Base-by-base conservation (phyloP, 1,284 basidiomycete species). In the Neotropicomus parvogracilis region DNA sequence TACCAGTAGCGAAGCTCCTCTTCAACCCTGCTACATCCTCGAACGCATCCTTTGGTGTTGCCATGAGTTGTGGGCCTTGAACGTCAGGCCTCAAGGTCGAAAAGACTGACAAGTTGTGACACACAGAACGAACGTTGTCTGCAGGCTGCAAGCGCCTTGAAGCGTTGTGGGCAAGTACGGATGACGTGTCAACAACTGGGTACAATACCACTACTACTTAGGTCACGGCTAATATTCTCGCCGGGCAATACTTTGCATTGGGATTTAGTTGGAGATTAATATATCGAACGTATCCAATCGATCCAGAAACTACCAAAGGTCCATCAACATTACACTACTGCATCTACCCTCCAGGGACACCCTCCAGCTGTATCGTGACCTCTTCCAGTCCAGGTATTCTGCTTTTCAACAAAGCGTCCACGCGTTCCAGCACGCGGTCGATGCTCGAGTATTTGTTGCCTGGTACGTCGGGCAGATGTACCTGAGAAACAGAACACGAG, bases 351-450 rank as follows among this genome's bases (percentile, higher is more conserved):
- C 32, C n/a, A 2, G 50, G 52, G 32, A 40, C 43, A n/a, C 59
- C 55, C 44, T 87, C 86, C 19, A 95, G 77, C 66, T 97, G 94
- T 54, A 97, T 85, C 2, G 88, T 88, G 49, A 97, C 65, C 68
- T 97, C 91, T 51, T 87, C 85, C 33, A 97, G 67, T 16, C 90
- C 92, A 3, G 75, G 71, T 64, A 97, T 91, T 55, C 76, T 77
- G 49, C 75, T 72, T 57, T 83, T 78, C 53, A 97, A 63, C 19
- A 90, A 67, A 26, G 73, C 70, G 58, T 93, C 83, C 7, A 97
- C 92, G 21, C 80, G 75, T 61, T 83, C 80, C 16, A 87, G 78
- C 12, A 94, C 83, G 36, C 78, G 75, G 50, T 93, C 87, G 14
- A 88, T 66, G 52, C 75, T 79, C 16, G 77, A 72, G 65, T 71